Evolutionary conservation across 2,329 filamentous ascomycete genomes (phyloP).

Genomic region (Xylariaceae sp.): DNA sequence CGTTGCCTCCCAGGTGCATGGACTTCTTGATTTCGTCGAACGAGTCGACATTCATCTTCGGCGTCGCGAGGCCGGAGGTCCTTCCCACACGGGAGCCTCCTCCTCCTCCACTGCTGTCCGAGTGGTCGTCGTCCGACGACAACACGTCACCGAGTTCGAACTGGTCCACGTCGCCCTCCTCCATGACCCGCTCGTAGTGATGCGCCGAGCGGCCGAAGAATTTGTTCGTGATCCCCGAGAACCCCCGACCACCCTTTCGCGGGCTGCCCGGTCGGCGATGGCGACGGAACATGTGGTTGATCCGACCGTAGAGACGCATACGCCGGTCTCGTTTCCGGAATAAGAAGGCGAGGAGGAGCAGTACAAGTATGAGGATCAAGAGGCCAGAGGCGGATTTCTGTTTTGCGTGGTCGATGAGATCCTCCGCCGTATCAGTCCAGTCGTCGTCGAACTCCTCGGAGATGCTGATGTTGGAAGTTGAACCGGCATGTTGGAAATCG

Average conservation of each 20-base stretch:
- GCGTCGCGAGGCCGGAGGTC: constrained; percentile 61
- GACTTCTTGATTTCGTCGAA: constrained; percentile 39
- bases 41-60: constrained; percentile 47
- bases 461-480: constrained; percentile 33
- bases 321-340: constrained; percentile 75
- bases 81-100: constrained; percentile 48
- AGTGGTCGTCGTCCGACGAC: constrained; percentile 56
- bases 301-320: constrained; percentile 48
- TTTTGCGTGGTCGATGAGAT: constrained; percentile 58
- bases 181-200: constrained; percentile 76
- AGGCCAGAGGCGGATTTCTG: constrained; percentile 66
- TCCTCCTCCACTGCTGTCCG: constrained; percentile 48
- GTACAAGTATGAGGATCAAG: constrained; percentile 66
- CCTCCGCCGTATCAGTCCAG: constrained; percentile 44
- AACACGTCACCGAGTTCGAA: constrained; percentile 70
- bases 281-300: constrained; percentile 37
- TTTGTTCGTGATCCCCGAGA: constrained; percentile 49
- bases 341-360: constrained; percentile 62
- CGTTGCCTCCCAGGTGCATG: constrained; percentile 26
- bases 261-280: constrained; percentile 38
- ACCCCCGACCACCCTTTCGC: constrained; percentile 36
- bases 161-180: constrained; percentile 66
- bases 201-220: constrained; percentile 53
- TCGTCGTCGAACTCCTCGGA: constrained; percentile 39
- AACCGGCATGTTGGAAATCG: constrained; percentile 81